These are phyloP conservation scores for Sphenostylis stenocarpa DNA, from an alignment of 306 rosid species.

Conservation along the genomic window DNA sequence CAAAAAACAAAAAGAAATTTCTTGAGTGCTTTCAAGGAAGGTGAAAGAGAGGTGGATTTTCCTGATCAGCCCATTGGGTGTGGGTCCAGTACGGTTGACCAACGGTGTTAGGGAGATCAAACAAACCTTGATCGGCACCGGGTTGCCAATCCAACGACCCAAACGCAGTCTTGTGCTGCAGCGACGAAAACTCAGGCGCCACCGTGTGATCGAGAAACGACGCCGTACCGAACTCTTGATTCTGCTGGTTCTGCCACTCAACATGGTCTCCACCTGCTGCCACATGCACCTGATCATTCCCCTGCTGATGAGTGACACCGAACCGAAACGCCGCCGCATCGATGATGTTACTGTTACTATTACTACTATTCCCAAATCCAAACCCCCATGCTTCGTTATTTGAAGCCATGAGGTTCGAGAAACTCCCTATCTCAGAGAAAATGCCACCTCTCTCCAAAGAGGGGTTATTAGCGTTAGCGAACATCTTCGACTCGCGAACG, in stretches of 20 bases:
- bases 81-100: slow-evolving; percentile 85
- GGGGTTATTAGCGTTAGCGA: slow-evolving; percentile 10
- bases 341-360: background rate
- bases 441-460: slow-evolving; percentile 36
- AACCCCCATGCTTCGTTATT: slow-evolving; percentile 48
- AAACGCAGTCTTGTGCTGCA: slow-evolving; percentile 47
- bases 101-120: slow-evolving; percentile 64
- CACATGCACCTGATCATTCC: background rate
- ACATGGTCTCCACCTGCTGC: background rate
- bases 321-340: slow-evolving; percentile 56
- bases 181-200: slow-evolving; percentile 42
- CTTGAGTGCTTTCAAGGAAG: slow-evolving; percentile 51
- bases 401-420: slow-evolving; percentile 51
- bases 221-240: slow-evolving; percentile 5
- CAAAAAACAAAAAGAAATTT: background rate
- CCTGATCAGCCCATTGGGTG: slow-evolving; percentile 71
- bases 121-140: slow-evolving; percentile 54
- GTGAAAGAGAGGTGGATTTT: slow-evolving; percentile 56
- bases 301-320: slow-evolving; percentile 24
- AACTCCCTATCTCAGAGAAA: slow-evolving; percentile 66
- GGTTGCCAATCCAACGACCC: slow-evolving; percentile 84
- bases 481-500: slow-evolving; percentile 41
- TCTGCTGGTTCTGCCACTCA: slow-evolving; percentile 42
- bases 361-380: slow-evolving; percentile 28
- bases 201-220: slow-evolving; percentile 39